Conservation (phyloP, 345 rosid species). For the Arabis hirsuta region DNA sequence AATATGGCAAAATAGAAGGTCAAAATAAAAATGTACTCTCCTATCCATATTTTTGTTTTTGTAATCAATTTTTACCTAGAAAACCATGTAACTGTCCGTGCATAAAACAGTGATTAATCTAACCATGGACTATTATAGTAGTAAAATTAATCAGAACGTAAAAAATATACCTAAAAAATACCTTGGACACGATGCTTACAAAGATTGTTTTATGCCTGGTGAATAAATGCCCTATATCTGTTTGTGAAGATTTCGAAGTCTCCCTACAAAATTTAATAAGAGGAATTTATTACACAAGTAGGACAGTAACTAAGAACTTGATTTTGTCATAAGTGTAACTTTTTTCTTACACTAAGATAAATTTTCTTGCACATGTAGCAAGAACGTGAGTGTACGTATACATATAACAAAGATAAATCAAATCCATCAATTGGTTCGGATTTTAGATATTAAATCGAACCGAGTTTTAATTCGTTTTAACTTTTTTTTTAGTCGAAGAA, state of each 20-base stretch:
- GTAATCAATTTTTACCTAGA: not conserved
- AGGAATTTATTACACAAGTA: slow-evolving; percentile 18
- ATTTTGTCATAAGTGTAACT: not conserved
- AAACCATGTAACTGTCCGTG: not conserved
- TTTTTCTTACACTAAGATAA: slow-evolving; percentile 4
- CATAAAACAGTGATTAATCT: slow-evolving; percentile 19
- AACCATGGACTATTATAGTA: not conserved
- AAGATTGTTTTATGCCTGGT: slow-evolving; percentile 2
- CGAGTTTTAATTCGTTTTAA: too few species aligned
- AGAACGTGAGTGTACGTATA: slow-evolving; percentile 32
- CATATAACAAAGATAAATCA: not conserved
- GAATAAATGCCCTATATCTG: slow-evolving; percentile 26
- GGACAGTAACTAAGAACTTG: slow-evolving; percentile 7
- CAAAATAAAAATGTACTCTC: not conserved
- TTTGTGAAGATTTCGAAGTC: slow-evolving; percentile 21
- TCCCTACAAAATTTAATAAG: not conserved
- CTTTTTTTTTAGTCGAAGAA: too few species aligned
- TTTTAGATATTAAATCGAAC: not conserved
- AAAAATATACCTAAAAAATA: slow-evolving; percentile 20
- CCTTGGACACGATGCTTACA: slow-evolving; percentile 26
- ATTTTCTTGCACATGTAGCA: slow-evolving; percentile 27
- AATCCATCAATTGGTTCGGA: not conserved
- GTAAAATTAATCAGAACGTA: not conserved
- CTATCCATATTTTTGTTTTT: not conserved
- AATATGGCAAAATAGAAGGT: not conserved